Evolutionary conservation across 805 yeast genomes (phyloP).

Genomic region (Kazachstania bromeliacearum): DNA sequence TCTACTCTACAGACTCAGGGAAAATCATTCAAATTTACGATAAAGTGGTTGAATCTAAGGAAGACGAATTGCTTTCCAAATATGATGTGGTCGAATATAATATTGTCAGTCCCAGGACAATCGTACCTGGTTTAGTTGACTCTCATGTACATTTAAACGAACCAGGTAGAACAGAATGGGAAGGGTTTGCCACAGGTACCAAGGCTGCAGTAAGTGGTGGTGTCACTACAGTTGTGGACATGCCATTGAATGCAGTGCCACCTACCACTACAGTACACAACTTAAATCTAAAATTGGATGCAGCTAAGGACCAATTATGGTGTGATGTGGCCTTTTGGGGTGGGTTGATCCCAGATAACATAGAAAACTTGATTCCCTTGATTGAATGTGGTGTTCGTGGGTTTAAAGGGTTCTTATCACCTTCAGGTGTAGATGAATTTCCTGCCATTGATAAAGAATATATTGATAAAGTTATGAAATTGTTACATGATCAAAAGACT

Average conservation of each 20-base stretch:
- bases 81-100: slow-evolving; percentile 41
- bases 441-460: slow-evolving; percentile 66
- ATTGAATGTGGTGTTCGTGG: slow-evolving; percentile 86
- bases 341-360: slow-evolving; percentile 76
- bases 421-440: slow-evolving; percentile 93
- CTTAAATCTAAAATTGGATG: slow-evolving; percentile 62
- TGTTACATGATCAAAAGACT: slow-evolving; percentile 54
- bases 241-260: slow-evolving; percentile 94
- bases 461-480: slow-evolving; percentile 56
- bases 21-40: slow-evolving; percentile 48
- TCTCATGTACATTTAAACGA: slow-evolving; percentile 92
- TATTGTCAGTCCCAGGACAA: slow-evolving; percentile 50
- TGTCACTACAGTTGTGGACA: slow-evolving; percentile 88
- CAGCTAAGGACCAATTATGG: slow-evolving; percentile 79
- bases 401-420: slow-evolving; percentile 85
- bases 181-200: slow-evolving; percentile 95
- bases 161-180: slow-evolving; percentile 98
- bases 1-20: slow-evolving; percentile 48
- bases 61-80: slow-evolving; percentile 33
- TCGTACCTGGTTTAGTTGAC: slow-evolving; percentile 88
- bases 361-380: slow-evolving; percentile 60
- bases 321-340: slow-evolving; percentile 97
- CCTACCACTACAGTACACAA: slow-evolving; percentile 84
- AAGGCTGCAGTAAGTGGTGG: slow-evolving; percentile 94
- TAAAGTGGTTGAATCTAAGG: slow-evolving; percentile 27